These are phyloP conservation scores for Sicyos edulis DNA, from an alignment of 306 rosid species.

Conservation along the genomic window DNA sequence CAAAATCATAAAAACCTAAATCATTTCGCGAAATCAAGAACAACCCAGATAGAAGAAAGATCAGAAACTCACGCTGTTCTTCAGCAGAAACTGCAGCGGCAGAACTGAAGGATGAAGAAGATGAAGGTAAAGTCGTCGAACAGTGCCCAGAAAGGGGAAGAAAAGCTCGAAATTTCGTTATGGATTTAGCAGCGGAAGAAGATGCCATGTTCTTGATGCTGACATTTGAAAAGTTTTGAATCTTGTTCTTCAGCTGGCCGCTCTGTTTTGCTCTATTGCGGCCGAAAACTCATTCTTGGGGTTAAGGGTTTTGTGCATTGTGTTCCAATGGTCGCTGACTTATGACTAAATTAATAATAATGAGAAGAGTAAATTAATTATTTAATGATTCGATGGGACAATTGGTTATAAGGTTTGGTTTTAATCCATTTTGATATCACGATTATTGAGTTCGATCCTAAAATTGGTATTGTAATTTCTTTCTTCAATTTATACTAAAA, in stretches of 20 bases:
- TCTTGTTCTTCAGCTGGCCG: constrained; percentile 13
- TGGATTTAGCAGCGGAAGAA: constrained; percentile 35
- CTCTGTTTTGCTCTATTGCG: neutral
- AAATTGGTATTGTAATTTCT: too few species aligned
- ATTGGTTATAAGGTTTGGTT: too few species aligned
- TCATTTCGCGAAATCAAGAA: constrained; percentile 9
- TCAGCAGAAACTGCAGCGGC: constrained; percentile 37
- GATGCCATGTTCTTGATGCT: constrained; percentile 33
- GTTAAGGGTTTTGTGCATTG: constrained; percentile 37
- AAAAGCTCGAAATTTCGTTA: constrained; percentile 35
- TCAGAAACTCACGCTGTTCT: constrained; percentile 34
- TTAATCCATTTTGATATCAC: too few species aligned
- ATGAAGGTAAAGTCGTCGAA: constrained; percentile 10
- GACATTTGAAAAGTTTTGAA: constrained; percentile 15
- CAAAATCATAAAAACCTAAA: constrained; percentile 13
- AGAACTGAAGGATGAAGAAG: constrained; percentile 33
- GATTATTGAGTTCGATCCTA: too few species aligned
- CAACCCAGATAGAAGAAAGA: constrained; percentile 12
- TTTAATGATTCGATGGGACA: too few species aligned
- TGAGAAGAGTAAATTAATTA: too few species aligned
- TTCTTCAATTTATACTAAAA: too few species aligned
- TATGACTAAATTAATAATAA: too few species aligned
- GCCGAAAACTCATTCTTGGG: neutral
- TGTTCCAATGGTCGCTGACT: neutral
- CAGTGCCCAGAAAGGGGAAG: constrained; percentile 18